Percentiles rank a stretch among this genome's conserved stretches.
These are phyloP conservation scores for Parafenestella ontariensis DNA, from an alignment of 2,329 filamentous ascomycete genomes.

Conservation along the genomic window DNA sequence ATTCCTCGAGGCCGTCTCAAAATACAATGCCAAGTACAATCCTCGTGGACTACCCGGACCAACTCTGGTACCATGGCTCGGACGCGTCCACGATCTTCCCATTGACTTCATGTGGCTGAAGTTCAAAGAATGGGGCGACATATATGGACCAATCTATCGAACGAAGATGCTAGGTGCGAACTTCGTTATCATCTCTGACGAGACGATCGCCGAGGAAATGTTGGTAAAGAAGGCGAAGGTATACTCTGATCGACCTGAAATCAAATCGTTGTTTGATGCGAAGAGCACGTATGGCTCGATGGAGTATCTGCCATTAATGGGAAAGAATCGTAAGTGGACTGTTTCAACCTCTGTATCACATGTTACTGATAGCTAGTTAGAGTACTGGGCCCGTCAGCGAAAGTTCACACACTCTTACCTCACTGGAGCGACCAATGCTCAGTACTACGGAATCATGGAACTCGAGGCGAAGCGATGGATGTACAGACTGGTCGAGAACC, in stretches of 20 bases:
- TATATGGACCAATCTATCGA: slow-evolving; percentile 45
- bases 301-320: slow-evolving; percentile 65
- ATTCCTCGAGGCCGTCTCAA: slow-evolving; percentile 43
- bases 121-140: slow-evolving; percentile 52
- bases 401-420: slow-evolving; percentile 61
- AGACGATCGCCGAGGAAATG: slow-evolving; percentile 61
- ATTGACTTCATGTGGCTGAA: slow-evolving; percentile 59
- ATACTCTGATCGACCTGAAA: slow-evolving; percentile 60
- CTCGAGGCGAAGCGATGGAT: slow-evolving; percentile 63
- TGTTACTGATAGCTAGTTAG: slow-evolving; percentile 32
- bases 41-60: slow-evolving; percentile 51
- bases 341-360: not conserved
- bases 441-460: slow-evolving; percentile 59
- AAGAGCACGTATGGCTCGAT: slow-evolving; percentile 63
- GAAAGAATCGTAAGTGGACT: slow-evolving; percentile 58
- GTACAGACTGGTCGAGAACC: slow-evolving; percentile 56
- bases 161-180: slow-evolving; percentile 51
- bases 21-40: slow-evolving; percentile 48
- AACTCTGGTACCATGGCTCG: slow-evolving; percentile 45
- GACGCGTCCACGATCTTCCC: slow-evolving; percentile 46
- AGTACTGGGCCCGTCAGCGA: slow-evolving; percentile 63
- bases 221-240: slow-evolving; percentile 60
- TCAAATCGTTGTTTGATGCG: slow-evolving; percentile 61
- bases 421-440: slow-evolving; percentile 54
- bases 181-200: slow-evolving; percentile 60